These are phyloP conservation scores for Samsoniella hepiali DNA, from an alignment of 2,329 filamentous ascomycete genomes.

Conservation along the genomic window DNA sequence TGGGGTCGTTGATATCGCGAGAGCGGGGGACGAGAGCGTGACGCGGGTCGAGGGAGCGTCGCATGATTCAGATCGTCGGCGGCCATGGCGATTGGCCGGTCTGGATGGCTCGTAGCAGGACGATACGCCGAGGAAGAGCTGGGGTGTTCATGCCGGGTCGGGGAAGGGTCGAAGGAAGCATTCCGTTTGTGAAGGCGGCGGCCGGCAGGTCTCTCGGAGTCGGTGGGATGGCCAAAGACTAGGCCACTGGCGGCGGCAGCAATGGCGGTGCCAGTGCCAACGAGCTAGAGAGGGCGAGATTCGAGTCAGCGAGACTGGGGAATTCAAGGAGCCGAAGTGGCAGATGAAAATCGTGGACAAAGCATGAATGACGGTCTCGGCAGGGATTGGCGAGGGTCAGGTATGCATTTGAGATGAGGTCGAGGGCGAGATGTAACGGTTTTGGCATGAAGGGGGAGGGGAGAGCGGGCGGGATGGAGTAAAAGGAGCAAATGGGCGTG, in stretches of 20 bases:
- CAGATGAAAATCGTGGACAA: neutral
- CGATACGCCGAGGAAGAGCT: conserved; percentile 7
- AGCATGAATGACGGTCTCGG: neutral
- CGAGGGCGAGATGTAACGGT: conserved; percentile 13
- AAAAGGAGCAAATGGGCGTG: conserved; percentile 15
- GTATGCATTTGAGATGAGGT: conserved; percentile 18
- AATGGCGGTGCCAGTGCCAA: conserved; percentile 59
- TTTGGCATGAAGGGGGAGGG: neutral
- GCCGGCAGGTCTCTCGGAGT: conserved; percentile 35
- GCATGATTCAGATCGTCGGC: conserved; percentile 5
- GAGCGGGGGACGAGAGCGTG: conserved; percentile 35
- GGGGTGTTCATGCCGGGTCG: conserved; percentile 12
- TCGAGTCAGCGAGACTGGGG: conserved; percentile 6
- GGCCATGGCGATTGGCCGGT: conserved; percentile 6
- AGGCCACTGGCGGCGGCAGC: conserved; percentile 58
- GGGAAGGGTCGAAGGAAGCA: conserved; percentile 20
- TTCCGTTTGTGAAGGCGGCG: conserved; percentile 23
- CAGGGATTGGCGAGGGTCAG: conserved; percentile 7
- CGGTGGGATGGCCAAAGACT: conserved; percentile 54
- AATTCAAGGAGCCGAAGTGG: neutral
- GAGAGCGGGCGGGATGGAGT: conserved; percentile 16
- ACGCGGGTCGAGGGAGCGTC: conserved; percentile 29
- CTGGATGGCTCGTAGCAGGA: neutral
- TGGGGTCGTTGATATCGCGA: conserved; percentile 38
- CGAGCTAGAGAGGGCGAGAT: conserved; percentile 42